Percentiles rank a stretch among this genome's conserved stretches.
Evolutionary conservation across 1,284 basidiomycete species (phyloP).

Genomic region (Ganoderma boninense): DNA sequence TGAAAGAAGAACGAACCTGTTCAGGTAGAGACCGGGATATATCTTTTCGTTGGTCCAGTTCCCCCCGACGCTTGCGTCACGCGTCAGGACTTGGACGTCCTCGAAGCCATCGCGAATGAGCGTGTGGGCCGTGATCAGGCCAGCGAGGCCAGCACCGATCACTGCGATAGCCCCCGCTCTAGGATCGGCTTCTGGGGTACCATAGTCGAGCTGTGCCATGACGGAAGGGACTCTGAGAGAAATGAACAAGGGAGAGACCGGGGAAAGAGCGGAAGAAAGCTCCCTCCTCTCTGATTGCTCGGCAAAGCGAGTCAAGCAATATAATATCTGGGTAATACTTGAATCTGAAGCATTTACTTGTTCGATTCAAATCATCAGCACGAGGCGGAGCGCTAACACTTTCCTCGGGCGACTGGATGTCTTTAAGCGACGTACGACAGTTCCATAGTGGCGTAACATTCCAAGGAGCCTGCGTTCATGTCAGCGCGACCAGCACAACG

Average conservation of each 20-base stretch:
- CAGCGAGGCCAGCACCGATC: slow-evolving; percentile 64
- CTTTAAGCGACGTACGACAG: too few relatives aligned
- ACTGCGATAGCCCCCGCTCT: slow-evolving; percentile 47
- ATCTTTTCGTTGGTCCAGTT: slow-evolving; percentile 60
- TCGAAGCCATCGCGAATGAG: slow-evolving; percentile 63
- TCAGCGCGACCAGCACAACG: too few relatives aligned
- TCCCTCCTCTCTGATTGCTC: background rate
- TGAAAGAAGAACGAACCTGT: slow-evolving; percentile 52
- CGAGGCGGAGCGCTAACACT: too few relatives aligned
- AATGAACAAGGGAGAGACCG: background rate
- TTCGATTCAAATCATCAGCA: too few relatives aligned
- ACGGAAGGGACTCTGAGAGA: too few relatives aligned
- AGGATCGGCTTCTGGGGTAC: background rate
- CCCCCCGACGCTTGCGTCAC: slow-evolving; percentile 60
- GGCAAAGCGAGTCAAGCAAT: too few relatives aligned
- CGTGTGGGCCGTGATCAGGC: slow-evolving; percentile 64
- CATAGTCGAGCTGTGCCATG: background rate
- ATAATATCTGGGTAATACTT: too few relatives aligned
- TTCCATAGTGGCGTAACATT: too few relatives aligned
- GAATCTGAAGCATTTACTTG: too few relatives aligned
- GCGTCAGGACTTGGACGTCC: slow-evolving; percentile 58
- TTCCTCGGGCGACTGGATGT: too few relatives aligned
- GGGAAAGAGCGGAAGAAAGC: background rate
- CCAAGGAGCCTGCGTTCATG: too few relatives aligned
- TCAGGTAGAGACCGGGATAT: slow-evolving; percentile 61